phyloP scores from a whole-genome alignment of 768 basidiomycete species.

The Lactifluus subvellereus region DNA sequence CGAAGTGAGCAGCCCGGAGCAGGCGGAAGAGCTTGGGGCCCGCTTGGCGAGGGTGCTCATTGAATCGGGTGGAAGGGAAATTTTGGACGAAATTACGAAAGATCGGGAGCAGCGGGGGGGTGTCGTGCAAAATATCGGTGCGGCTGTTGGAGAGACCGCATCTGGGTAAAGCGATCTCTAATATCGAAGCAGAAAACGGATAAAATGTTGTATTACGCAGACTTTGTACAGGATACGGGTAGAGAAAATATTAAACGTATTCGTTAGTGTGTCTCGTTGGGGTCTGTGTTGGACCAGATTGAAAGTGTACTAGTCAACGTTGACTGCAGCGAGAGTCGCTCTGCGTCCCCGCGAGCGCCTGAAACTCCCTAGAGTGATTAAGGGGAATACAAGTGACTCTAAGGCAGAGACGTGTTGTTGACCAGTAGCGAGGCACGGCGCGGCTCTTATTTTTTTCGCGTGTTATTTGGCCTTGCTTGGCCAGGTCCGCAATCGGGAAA shows the following conservation, averaged over 20 bases:
- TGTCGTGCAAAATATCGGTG: slow-evolving; percentile 15
- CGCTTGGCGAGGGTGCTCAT: slow-evolving; percentile 60
- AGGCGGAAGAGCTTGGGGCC: slow-evolving; percentile 66
- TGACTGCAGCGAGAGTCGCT: slow-evolving; percentile 23
- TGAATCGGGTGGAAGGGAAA: slow-evolving; percentile 64
- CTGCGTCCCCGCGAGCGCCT: slow-evolving; percentile 29
- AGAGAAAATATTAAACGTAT: neutral
- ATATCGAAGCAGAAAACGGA: neutral
- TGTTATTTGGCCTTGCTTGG: slow-evolving; percentile 22
- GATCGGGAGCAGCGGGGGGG: slow-evolving; percentile 50
- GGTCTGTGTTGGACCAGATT: slow-evolving; percentile 20
- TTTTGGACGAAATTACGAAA: slow-evolving; percentile 77
- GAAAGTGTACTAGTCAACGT: slow-evolving; percentile 20
- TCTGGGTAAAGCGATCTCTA: neutral
- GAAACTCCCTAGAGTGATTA: slow-evolving; percentile 21
- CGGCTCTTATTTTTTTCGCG: neutral
- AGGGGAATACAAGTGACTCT: slow-evolving; percentile 29
- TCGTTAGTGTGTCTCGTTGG: slow-evolving; percentile 21
- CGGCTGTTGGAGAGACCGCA: slow-evolving; percentile 18
- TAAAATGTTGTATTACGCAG: neutral
- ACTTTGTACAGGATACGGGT: neutral
- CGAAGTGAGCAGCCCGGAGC: slow-evolving; percentile 44
- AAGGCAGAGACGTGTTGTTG: slow-evolving; percentile 24
- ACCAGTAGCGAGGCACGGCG: neutral
- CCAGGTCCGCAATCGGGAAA: neutral